Base-by-base conservation (phyloP, 1,284 basidiomycete species). In the Somion occarium region DNA sequence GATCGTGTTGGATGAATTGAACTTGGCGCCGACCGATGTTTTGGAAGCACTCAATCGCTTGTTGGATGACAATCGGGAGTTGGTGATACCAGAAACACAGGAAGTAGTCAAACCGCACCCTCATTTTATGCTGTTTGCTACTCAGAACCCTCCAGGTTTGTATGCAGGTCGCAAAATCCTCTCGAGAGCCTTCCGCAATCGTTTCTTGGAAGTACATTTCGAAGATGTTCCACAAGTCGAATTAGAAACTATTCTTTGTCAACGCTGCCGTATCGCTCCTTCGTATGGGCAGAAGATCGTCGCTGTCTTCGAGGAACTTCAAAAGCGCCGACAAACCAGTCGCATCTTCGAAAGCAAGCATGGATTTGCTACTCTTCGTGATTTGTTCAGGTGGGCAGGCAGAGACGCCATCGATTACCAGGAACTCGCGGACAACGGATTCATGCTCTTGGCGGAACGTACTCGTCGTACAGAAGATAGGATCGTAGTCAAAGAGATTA, bases 121-220 rank as follows among this genome's bases (percentile, higher is more conserved):
- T 1, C 87, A 93, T 67, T 99, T 99, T 72, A 94, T 98, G 85
- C 80, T 99, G 5, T 99, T 98, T 63, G 96, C 96, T 0, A 98
- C 97, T 0, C 97, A 99, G 68, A 99, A 99, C 65, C 97, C 97
- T 13, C 91, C 97, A 0, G 96, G 96, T 1, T 70, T 98, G n/a
- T 99, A 99, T 64, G 96, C 90, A 1, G 97, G 97, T 4, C 82
- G 97, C 57, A 99, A 99, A 67, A 82, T 98, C 3, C 73, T 99
- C 11, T 98, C 96, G 2, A 83, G 97, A 27, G 97, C 97, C 0
- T 98, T 99, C 73, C 83, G 97, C 27, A 98, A 97, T 69, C 90
- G 97, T n/a, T 99, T 99, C 72, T 79, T 99, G 13, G 97, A 99
- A 69, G 90, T 99, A 30, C 95, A 99, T 67, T 99, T 99, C 64